Evolutionary conservation across 1,284 basidiomycete genomes (phyloP), one percentile per base, ranked within the genome.

Genomic region (Ceratobasidium papillatum): DNA sequence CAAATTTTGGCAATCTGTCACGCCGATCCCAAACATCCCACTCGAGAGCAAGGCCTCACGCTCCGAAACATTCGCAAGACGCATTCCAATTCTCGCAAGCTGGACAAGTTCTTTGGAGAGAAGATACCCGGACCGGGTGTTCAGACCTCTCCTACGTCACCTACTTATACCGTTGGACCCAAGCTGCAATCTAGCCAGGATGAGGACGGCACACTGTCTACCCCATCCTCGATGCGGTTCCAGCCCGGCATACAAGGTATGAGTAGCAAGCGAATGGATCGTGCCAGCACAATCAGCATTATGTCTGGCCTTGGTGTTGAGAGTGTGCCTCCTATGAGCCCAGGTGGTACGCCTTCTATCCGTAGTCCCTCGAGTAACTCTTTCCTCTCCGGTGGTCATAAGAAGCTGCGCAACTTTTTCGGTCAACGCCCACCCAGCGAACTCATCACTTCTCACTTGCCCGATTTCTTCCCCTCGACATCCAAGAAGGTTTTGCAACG

Each of bases 351-450:
- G 27, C 87, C 87, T 0, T 84, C 78, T 22, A 64, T 76, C 80
- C 81, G n/a, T 81, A 82, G 12, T 81, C 82, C 58, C 0, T 82
- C 82, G 0, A 80, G 80, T 14, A 81, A 80, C 9, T 81, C 80
- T 1, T 82, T 81, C 77, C 78, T 81, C 45, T 77, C 79, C 0
- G 79, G 81, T 32, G 80, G 79, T 59, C 81, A 80, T 25, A 80
- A 78, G 77, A 88, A 87, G 81, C 84, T 98, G 76, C 94, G 95
- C 82, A 97, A 96, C 86, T 99, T 99, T 86, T 97, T 98, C 79
- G 98, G 97, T 11, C 97, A 99, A 80, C 92, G 98, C 58, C 98
- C 98, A 0, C 96, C 98, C 0, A 95, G 92, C 81, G 97, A 99
- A 82, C 89, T 99, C 78, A 99, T 99, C 83, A 95, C 96, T 38